Evolutionary conservation across 225 moss, liverwort and hornwort species (phyloP), one percentile per base, ranked within the genome.

Genomic region (Neckera pumila): DNA sequence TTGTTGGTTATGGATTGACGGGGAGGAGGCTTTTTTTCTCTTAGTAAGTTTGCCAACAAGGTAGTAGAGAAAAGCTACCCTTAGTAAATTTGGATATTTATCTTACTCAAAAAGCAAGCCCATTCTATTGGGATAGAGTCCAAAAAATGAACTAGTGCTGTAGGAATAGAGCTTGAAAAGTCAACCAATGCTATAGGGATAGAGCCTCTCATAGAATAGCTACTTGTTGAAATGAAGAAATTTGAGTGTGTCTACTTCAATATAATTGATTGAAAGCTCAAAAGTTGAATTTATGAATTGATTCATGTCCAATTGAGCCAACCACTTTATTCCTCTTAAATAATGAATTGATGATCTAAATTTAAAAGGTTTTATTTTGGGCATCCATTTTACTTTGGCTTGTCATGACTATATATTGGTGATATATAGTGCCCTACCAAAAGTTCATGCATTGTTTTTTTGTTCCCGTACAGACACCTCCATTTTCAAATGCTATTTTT

Each of bases 11-110:
- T 16, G 3, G 2, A 17, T 72, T 0, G 3, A 17, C 17, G 9
- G 28, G 10, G 17, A 43, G 0, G 17, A 27, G 7, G 6, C 16
- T 27, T 27, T 26, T 1, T 0, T 27, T 42, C 1, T 16, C 27
- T 16, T 14, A 15, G 15, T 15, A 16, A 42, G 3, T 42, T 42
- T 71, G 26, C 38, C 69, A 69, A n/a, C 0, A 0, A 66, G 3
- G 6, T 10, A 65, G 2, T 21, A n/a, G n/a, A 21, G 2, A 21
- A 2, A 67, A 67, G 12, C 8, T 38, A 71, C 14, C 70, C 1
- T 42, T 0, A 14, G 8, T 40, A 40, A 40, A 5, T 71, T 40
- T 25, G 25, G 14, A 40, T 25, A 25, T 25, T 38, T n/a, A 38
- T n/a, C 12, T 21, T 38, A 22, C 0, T 72, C 3, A 3, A 27